Base-by-base conservation (phyloP, 2,329 filamentous ascomycete genomes). In the Hypoxylon sp. region DNA sequence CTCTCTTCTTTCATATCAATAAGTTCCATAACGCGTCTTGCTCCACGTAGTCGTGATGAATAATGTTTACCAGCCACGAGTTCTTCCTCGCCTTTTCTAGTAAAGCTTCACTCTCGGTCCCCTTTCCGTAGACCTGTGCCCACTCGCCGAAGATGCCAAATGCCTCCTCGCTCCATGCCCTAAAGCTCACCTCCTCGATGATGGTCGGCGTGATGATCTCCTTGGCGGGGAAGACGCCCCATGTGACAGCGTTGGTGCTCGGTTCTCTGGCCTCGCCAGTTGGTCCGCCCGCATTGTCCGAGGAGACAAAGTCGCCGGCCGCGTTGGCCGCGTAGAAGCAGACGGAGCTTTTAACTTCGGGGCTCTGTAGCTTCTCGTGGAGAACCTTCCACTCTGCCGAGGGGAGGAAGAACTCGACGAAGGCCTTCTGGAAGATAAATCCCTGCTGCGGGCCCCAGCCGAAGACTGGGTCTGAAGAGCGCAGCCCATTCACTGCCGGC, bases 361-460 rank as follows among this genome's bases (percentile, higher is more conserved):
- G 76, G 9, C 77, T 77, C 48, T 75, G 72, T 40, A 98, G 83
- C 56, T 85, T 83, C 3, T 81, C 80, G 62, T 84, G 83, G 26
- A 99, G 81, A 1, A 73, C 73, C 13, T 78, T 74, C 88, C 92
- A 98, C 72, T 94, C 90, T 0, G 82, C 74, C 0, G 81, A 77
- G 0, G 93, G 88, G 55, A 96, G 78, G 81, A 99, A 99, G 77
- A 98, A 92, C 74, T 99, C 95, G 48, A 99, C 92, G 74, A 99
- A 99, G 0, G 94, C 90, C 77, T 98, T 99, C 72, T 99, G 95
- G 79, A 97, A 99, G 43, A 98, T 92, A 73, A 96, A 98, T 15
- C 95, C 95, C 68, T 93, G 88, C 46, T 84, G 85, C 0, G 95
- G 95, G 1, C 95, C 95, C 95, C 95, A 99, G 62, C 95, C 95